Evolutionary conservation across 2,329 filamentous ascomycete species (phyloP), one percentile per base, ranked within the genome.

Genomic region (Pseudogymnoascus sp.): DNA sequence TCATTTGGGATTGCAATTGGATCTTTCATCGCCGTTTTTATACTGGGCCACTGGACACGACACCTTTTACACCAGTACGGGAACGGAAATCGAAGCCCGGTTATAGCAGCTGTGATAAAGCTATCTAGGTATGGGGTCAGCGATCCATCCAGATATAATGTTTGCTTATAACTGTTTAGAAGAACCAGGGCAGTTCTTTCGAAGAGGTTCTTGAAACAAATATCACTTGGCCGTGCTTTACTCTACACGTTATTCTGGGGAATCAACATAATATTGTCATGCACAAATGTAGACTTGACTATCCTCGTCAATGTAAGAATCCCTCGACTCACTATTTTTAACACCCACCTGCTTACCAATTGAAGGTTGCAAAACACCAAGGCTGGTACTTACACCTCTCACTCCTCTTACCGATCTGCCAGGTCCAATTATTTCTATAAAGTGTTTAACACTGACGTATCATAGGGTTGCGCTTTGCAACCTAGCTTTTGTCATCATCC

Each of bases 401-500:
- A 65, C 68, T 69, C 35, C 63, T 66, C 13, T 42, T 44, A 64
- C 56, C 66, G 42, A 33, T 40, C 42, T 56, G 11, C 19, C 19
- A 73, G 72, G 64, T 62, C 19, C 7, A 33, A 13, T 13, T 3
- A 0, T 7, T 19, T 21, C 1, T 56, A 53, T 53, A 53, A 6
- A 11, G 38, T 26, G 62, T 21, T 47, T 33, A n/a, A 4, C 47
- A 42, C 40, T 44, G 50, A 56, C 50, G 1, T 21, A 56, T 31
- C 60, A 37, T 38, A 82, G 81, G 81, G 74, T 82, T 69, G 72
- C 76, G 0, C 69, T 77, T 11, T 74, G 70, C 33, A 86, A 86
- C 67, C 70, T 84, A 31, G 72, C 76, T 11, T 72, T 86, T 14
- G 76, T 83, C 11, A 74, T 84, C 11, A 80, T 85, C 59, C 73